Percentiles rank a stretch among this genome's conserved stretches.
Evolutionary conservation across 805 yeast species (phyloP).

Genomic region (Starmerella apicola): DNA sequence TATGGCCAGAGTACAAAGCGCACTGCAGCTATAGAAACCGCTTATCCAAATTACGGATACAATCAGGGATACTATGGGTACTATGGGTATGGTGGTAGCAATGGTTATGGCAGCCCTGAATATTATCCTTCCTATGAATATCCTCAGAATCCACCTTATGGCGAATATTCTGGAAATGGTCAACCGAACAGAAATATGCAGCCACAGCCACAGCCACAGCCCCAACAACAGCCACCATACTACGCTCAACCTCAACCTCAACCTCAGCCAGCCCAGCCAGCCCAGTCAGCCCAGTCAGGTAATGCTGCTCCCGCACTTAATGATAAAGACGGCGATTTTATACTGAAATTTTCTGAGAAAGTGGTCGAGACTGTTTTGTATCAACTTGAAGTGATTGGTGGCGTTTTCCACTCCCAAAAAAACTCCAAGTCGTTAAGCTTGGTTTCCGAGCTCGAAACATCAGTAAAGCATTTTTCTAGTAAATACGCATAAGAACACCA

Average conservation of each 20-base stretch:
- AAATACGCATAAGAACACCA: too few species aligned
- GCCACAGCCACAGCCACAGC: slow-evolving; percentile 5
- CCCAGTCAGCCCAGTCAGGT: background rate
- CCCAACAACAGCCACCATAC: slow-evolving; percentile 3
- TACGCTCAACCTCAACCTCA: background rate
- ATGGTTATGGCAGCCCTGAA: background rate
- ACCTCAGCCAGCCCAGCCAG: background rate
- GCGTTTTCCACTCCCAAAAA: slow-evolving; percentile 1
- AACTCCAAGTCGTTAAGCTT: background rate
- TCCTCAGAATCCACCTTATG: too few species aligned
- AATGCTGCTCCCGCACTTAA: slow-evolving; percentile 1
- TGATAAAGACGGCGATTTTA: slow-evolving; percentile 1
- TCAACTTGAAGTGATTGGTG: slow-evolving; percentile 11
- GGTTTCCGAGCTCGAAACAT: background rate
- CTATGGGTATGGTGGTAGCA: background rate
- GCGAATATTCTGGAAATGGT: background rate
- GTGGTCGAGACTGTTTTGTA: slow-evolving; percentile 6
- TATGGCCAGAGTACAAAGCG: too few species aligned
- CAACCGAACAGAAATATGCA: slow-evolving; percentile 1
- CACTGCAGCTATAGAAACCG: background rate
- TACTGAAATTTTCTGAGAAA: slow-evolving; percentile 4
- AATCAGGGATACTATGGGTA: background rate
- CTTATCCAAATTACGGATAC: background rate
- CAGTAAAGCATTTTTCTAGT: background rate
- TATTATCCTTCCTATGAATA: too few species aligned